phyloP scores from a whole-genome alignment of 495 filamentous ascomycete genomes.

The Penicilliopsis zonata region DNA sequence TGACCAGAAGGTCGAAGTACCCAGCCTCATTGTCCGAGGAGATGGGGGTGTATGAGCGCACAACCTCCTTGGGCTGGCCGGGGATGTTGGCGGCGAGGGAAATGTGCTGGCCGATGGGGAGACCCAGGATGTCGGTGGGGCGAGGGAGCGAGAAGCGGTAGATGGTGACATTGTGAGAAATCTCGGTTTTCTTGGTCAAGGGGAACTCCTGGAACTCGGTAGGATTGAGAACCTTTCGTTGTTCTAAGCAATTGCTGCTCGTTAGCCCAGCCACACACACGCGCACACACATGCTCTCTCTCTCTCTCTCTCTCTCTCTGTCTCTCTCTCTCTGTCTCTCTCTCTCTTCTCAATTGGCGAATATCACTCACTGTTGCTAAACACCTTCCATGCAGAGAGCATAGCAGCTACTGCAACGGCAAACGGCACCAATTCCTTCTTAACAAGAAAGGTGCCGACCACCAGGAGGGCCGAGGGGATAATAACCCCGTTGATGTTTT shows the following conservation, averaged over 20 bases:
- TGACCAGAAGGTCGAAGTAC: conserved; percentile 93
- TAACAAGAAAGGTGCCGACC: conserved; percentile 61
- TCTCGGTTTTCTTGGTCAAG: conserved; percentile 78
- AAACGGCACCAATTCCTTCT: conserved; percentile 64
- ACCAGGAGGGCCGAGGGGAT: conserved; percentile 76
- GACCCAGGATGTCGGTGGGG: conserved; percentile 71
- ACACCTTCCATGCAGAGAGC: conserved; percentile 53
- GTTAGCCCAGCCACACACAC: too few species aligned
- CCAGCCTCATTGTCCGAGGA: conserved; percentile 85
- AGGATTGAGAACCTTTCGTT: conserved; percentile 75
- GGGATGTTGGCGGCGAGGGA: conserved; percentile 76
- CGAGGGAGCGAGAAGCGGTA: conserved; percentile 83
- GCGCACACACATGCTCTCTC: too few species aligned
- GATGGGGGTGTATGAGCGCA: conserved; percentile 95
- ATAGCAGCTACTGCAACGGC: conserved; percentile 52
- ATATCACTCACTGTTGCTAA: conserved; percentile 15
- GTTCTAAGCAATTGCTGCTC: too few species aligned
- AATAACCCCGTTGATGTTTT: conserved; percentile 63
- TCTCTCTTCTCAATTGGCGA: too few species aligned
- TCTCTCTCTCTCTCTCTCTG: too few species aligned
- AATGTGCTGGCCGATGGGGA: conserved; percentile 98
- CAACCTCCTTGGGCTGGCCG: conserved; percentile 70
- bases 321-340: too few species aligned
- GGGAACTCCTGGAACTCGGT: conserved; percentile 79
- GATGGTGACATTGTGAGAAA: conserved; percentile 97